phyloP scores from a whole-genome alignment of 345 rosid species.

The Linum trigynum region DNA sequence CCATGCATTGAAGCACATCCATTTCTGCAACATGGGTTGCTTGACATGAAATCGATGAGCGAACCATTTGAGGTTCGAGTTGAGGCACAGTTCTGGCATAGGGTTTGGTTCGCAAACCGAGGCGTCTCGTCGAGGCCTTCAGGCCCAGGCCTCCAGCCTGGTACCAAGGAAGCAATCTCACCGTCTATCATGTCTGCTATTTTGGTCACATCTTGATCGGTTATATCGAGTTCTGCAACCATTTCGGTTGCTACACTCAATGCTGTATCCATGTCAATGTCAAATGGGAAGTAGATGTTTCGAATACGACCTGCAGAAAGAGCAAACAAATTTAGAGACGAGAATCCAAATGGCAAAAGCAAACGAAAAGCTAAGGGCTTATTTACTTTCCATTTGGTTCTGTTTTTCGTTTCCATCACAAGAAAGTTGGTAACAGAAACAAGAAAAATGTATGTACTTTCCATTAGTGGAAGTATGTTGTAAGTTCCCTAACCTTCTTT shows the following conservation, averaged over 20 bases:
- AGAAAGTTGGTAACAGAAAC: neutral
- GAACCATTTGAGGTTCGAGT: conserved; percentile 65
- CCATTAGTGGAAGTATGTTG: too few species aligned
- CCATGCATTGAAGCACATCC: conserved; percentile 78
- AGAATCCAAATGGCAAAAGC: neutral
- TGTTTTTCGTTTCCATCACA: neutral
- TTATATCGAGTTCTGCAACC: conserved; percentile 87
- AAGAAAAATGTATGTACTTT: neutral
- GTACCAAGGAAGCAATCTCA: conserved; percentile 73
- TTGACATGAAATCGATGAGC: conserved; percentile 37
- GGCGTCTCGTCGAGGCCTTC: conserved; percentile 56
- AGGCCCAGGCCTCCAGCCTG: conserved; percentile 64
- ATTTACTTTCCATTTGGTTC: neutral
- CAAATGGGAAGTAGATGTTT: conserved; percentile 85
- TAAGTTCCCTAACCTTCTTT: conserved; percentile 56
- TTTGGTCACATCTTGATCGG: conserved; percentile 61
- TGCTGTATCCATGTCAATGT: conserved; percentile 64
- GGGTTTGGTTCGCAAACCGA: conserved; percentile 33
- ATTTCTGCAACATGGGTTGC: conserved; percentile 37
- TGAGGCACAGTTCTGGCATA: conserved; percentile 60
- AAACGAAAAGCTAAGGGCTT: neutral
- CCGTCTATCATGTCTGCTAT: conserved; percentile 87
- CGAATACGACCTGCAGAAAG: conserved; percentile 52
- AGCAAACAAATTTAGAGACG: neutral
- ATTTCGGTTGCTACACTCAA: conserved; percentile 88